phyloP scores from a whole-genome alignment of 2,329 filamentous ascomycete genomes.

The Fusarium pseudonygamai region DNA sequence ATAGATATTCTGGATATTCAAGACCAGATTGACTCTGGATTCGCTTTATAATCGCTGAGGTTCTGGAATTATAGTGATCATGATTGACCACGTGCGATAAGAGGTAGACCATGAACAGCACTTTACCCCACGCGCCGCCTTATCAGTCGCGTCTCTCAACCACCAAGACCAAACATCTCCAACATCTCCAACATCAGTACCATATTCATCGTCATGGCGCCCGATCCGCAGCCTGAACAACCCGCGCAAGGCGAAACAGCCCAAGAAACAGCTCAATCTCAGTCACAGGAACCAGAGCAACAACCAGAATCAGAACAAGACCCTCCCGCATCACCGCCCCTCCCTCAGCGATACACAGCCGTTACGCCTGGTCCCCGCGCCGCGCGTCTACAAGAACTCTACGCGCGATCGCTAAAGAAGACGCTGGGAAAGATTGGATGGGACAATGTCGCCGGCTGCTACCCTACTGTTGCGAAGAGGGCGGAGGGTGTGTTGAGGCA shows the following conservation, averaged over 20 bases:
- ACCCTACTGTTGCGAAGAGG: conserved; percentile 65
- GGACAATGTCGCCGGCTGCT: conserved; percentile 68
- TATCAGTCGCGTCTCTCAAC: conserved; percentile 36
- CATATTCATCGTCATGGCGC: conserved; percentile 25
- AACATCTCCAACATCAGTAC: conserved; percentile 3
- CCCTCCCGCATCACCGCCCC: conserved; percentile 49
- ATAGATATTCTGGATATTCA: conserved; percentile 5
- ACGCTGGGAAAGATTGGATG: conserved; percentile 66
- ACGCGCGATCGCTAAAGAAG: conserved; percentile 60
- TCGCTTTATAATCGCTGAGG: neutral
- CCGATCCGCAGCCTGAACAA: conserved; percentile 18
- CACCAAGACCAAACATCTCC: conserved; percentile 13
- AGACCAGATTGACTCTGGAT: neutral
- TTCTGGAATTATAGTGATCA: neutral
- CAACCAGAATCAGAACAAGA: conserved; percentile 6
- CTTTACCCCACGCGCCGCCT: conserved; percentile 33
- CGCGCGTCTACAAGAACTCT: conserved; percentile 62
- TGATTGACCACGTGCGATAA: conserved; percentile 33
- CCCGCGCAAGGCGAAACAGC: neutral
- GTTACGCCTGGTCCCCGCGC: conserved; percentile 67
- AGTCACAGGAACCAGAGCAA: conserved; percentile 17
- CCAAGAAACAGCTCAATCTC: neutral
- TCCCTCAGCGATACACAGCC: conserved; percentile 54
- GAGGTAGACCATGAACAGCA: neutral
- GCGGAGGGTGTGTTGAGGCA: conserved; percentile 62